A percentile compares a stretch with the other conserved stretches of the same genome.
Conservation (phyloP, 2,329 filamentous ascomycete species). For the Aspergillus candidus region DNA sequence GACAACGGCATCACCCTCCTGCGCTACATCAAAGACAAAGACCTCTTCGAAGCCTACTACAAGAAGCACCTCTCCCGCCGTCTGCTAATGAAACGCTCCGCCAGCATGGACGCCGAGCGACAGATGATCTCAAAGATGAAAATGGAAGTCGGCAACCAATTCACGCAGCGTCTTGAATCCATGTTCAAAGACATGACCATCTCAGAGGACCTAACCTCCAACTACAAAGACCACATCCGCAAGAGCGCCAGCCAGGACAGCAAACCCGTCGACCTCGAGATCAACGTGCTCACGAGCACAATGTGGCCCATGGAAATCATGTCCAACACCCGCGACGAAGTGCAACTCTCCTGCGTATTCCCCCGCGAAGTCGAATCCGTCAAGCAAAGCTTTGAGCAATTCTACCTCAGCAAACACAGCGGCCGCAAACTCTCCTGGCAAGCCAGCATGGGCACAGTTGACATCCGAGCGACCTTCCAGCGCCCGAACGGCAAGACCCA, state of each 20-base stretch:
- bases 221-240: constrained; percentile 66
- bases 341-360: constrained; percentile 56
- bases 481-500: constrained; percentile 64
- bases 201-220: constrained; percentile 72
- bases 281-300: constrained; percentile 85
- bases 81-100: constrained; percentile 79
- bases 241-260: constrained; percentile 51
- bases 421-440: constrained; percentile 86
- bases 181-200: constrained; percentile 97
- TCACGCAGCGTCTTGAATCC: constrained; percentile 85
- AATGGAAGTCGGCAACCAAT: constrained; percentile 88
- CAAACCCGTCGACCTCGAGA: constrained; percentile 68
- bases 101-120: constrained; percentile 87
- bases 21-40: constrained; percentile 83
- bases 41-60: constrained; percentile 95
- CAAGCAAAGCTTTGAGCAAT: constrained; percentile 80
- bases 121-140: constrained; percentile 97
- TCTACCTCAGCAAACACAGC: constrained; percentile 80
- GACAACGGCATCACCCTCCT: constrained; percentile 87
- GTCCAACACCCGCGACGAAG: constrained; percentile 50
- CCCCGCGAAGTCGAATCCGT: constrained; percentile 67
- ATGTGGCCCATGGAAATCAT: constrained; percentile 93
- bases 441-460: constrained; percentile 70
- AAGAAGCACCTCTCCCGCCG: constrained; percentile 92
- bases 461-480: constrained; percentile 75